phyloP scores from a whole-genome alignment of 768 basidiomycete genomes.

The Filobasidium floriforme region DNA sequence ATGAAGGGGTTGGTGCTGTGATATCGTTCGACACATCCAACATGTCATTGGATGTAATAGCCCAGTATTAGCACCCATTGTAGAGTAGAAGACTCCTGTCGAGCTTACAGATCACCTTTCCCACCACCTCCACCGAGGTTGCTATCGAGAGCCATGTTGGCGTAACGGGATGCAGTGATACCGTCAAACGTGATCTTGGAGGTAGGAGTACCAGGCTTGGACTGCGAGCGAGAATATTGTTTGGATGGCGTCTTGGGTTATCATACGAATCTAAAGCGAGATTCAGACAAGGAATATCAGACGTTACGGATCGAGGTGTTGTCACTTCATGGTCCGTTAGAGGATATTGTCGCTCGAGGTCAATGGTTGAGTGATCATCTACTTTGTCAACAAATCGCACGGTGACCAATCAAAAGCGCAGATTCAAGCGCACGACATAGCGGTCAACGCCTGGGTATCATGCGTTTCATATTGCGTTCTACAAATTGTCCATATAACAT shows the following conservation, averaged over 20 bases:
- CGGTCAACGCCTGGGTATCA: no score
- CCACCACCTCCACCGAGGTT: constrained; percentile 5
- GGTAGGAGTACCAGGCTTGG: constrained; percentile 15
- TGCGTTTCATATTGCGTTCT: neutral
- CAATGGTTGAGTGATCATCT: neutral
- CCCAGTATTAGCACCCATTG: neutral
- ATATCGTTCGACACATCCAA: neutral
- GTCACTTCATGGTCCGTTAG: neutral
- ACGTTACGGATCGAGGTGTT: neutral
- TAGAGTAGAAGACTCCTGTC: neutral
- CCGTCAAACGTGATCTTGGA: constrained; percentile 5
- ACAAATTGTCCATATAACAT: no score
- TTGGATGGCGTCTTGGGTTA: constrained; percentile 16
- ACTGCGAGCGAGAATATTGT: neutral
- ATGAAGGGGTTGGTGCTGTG: constrained; percentile 21
- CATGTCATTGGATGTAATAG: neutral
- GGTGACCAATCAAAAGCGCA: constrained; percentile 10
- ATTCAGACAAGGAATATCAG: neutral
- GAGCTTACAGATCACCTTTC: constrained; percentile 14
- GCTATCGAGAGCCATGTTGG: constrained; percentile 14
- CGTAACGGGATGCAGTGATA: constrained; percentile 9
- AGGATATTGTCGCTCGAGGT: no score
- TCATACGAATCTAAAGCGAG: neutral
- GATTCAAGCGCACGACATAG: neutral
- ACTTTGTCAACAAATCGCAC: neutral